Conservation (phyloP, 345 rosid genomes). For the Psidium guajava region DNA sequence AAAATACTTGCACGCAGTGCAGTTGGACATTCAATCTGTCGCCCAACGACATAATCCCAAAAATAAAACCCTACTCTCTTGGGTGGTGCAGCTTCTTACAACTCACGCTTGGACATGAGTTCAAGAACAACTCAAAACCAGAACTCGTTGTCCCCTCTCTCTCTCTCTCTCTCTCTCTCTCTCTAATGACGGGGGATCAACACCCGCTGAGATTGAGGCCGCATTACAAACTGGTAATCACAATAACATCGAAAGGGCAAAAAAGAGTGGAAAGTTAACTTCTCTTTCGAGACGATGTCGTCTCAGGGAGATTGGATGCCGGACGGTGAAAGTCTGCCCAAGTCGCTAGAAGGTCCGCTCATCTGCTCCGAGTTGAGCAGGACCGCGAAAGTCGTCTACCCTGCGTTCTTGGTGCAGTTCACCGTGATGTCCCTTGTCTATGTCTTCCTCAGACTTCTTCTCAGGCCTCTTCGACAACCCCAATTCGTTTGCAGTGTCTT, state of each 20-base stretch:
- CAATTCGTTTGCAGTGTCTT: slow-evolving; percentile 8
- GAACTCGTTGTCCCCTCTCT: neutral
- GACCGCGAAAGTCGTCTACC: neutral
- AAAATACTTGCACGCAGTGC: too few relatives aligned
- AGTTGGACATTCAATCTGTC: neutral
- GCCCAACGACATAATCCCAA: neutral
- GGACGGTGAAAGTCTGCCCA: neutral
- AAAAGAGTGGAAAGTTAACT: neutral
- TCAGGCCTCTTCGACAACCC: slow-evolving; percentile 15
- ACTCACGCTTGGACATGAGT: neutral
- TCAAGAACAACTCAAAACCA: neutral
- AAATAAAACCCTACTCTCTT: neutral
- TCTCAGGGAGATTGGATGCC: neutral
- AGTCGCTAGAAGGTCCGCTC: neutral
- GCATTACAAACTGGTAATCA: neutral
- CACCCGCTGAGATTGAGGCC: neutral
- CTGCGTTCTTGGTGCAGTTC: slow-evolving; percentile 1
- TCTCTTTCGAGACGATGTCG: neutral
- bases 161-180: neutral
- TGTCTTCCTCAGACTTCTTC: neutral
- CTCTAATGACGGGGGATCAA: neutral
- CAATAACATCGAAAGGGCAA: neutral
- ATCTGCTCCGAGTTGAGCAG: neutral
- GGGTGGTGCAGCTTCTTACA: neutral
- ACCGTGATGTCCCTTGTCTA: neutral